These are phyloP conservation scores for Globisporangium cylindrosporum DNA, from an alignment of 352 stramenopile genomes.

Conservation along the genomic window DNA sequence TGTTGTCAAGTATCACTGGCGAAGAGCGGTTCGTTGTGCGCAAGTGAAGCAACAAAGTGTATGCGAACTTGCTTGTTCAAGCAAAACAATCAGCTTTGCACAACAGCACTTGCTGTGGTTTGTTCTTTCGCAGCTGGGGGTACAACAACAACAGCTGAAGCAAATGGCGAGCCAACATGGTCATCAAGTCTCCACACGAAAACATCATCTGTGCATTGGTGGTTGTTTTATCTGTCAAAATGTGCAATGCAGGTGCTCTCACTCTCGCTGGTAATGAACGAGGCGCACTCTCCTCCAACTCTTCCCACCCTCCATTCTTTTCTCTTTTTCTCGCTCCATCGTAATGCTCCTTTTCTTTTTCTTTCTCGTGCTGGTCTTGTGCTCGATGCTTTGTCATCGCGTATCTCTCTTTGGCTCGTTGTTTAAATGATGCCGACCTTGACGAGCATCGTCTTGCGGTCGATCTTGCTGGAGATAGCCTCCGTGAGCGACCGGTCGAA, in stretches of 20 bases:
- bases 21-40: background rate
- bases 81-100: background rate
- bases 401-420: background rate
- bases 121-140: background rate
- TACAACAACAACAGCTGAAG: background rate
- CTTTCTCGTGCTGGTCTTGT: background rate
- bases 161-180: background rate
- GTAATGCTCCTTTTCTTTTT: background rate
- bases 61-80: too few species aligned
- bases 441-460: constrained; percentile 72
- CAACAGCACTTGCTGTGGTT: background rate
- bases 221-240: background rate
- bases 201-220: background rate
- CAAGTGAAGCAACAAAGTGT: background rate
- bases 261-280: background rate
- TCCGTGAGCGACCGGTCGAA: constrained; percentile 64
- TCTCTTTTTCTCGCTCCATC: background rate
- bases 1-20: background rate
- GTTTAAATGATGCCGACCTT: constrained; percentile 71
- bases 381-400: background rate
- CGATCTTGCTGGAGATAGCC: constrained; percentile 58
- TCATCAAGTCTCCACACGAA: background rate
- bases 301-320: background rate
- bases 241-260: background rate
- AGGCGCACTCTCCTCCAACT: background rate